These are phyloP conservation scores for Blumeriella jaapii DNA, from an alignment of 2,329 filamentous ascomycete genomes.

Conservation along the genomic window DNA sequence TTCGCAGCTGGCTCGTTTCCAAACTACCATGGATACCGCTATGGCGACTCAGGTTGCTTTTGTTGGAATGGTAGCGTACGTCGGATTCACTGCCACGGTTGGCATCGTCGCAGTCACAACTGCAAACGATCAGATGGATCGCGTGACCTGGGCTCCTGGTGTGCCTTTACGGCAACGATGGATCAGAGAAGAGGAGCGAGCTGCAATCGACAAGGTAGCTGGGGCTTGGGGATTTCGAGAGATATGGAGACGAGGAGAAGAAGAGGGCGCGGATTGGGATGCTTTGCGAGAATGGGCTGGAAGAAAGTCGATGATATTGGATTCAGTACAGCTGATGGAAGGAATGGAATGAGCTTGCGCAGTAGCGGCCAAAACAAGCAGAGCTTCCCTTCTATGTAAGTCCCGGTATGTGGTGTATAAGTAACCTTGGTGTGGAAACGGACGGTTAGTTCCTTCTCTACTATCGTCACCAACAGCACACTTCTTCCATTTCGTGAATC, in stretches of 20 bases:
- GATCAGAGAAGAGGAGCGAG: constrained; percentile 81
- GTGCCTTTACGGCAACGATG: constrained; percentile 72
- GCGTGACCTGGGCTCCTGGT: constrained; percentile 81
- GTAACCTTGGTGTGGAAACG: no score
- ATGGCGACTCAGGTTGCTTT: constrained; percentile 71
- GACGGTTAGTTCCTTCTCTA: not conserved
- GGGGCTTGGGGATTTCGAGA: constrained; percentile 89
- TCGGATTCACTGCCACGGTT: constrained; percentile 68
- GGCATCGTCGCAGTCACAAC: constrained; percentile 78
- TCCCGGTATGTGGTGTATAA: not conserved
- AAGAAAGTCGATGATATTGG: constrained; percentile 77
- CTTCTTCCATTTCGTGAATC: not conserved
- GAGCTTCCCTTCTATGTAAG: not conserved
- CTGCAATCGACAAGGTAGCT: constrained; percentile 75
- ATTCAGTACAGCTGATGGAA: constrained; percentile 81
- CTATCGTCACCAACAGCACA: not conserved
- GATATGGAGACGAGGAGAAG: constrained; percentile 67
- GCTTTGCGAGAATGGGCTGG: constrained; percentile 72
- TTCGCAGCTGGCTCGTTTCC: constrained; percentile 51
- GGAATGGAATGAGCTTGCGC: constrained; percentile 82
- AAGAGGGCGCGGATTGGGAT: constrained; percentile 86
- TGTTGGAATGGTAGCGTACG: constrained; percentile 70
- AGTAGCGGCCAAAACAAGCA: not conserved
- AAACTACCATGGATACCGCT: constrained; percentile 64
- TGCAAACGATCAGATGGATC: constrained; percentile 86